Conservation (phyloP, 768 basidiomycete genomes). For the Sporobolomyces phaffii region DNA sequence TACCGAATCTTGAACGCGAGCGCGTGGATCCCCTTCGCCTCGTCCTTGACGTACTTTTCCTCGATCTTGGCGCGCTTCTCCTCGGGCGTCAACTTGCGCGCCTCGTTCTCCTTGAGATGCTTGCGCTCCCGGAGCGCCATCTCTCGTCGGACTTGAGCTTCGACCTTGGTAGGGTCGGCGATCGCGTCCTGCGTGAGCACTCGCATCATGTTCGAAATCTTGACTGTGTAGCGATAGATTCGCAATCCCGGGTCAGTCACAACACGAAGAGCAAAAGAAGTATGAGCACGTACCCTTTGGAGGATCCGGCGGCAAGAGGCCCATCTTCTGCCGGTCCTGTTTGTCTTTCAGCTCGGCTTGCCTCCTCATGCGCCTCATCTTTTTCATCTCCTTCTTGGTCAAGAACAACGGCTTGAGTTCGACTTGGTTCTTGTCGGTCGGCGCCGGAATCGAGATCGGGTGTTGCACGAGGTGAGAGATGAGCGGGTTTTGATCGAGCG, state of each 20-base stretch:
- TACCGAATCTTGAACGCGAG: conserved; percentile 90
- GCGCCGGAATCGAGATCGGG: conserved; percentile 90
- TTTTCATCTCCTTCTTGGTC: conserved; percentile 88
- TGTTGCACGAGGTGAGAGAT: conserved; percentile 91
- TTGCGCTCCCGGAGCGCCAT: conserved; percentile 80
- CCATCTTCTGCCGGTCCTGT: conserved; percentile 90
- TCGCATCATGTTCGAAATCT: conserved; percentile 91
- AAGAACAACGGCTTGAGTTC: conserved; percentile 80
- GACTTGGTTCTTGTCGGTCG: conserved; percentile 72
- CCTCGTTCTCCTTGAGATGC: conserved; percentile 89
- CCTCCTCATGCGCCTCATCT: conserved; percentile 83
- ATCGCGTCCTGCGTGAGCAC: conserved; percentile 94
- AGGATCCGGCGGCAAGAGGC: conserved; percentile 84
- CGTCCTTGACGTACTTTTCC: conserved; percentile 75
- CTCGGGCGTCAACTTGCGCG: conserved; percentile 85
- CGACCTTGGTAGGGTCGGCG: conserved; percentile 94
- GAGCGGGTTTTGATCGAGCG: conserved; percentile 52
- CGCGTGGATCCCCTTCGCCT: conserved; percentile 73
- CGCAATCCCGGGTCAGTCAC: not conserved
- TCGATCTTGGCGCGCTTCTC: conserved; percentile 81
- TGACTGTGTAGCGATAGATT: conserved; percentile 54
- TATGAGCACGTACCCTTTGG: conserved; percentile 68
- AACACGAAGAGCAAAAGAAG: not conserved
- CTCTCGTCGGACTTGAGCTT: conserved; percentile 87
- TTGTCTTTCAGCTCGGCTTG: conserved; percentile 88